Evolutionary conservation across 1,284 basidiomycete genomes (phyloP), one percentile per base, ranked within the genome.

Genomic region (Moesziomyces antarcticus): DNA sequence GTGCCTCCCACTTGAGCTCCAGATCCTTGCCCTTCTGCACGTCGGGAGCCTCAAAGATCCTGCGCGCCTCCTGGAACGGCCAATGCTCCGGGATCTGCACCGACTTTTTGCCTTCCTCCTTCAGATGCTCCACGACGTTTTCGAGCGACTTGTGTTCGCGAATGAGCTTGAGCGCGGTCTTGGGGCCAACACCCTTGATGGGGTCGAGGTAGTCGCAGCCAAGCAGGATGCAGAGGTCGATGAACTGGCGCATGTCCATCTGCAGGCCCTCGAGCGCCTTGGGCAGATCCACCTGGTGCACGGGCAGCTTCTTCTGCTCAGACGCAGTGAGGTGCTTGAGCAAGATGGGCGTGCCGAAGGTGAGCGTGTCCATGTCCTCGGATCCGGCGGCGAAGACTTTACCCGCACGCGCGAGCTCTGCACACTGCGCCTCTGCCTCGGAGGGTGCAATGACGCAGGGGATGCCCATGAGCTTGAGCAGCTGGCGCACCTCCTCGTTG

Each of bases 331-430:
- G 89, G 85, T 98, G 96, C 49, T 96, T 93, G 74, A 93, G 91
- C 10, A 99, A 88, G 54, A 97, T 91, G 0, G 96, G 95, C 1
- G 96, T 87, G 75, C 90, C 88, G 87, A 99, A 99, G 0, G 97
- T 99, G 45, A 99, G 89, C 3, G 97, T 99, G 81, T 99, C 97
- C 97, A 99, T 99, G 84, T 99, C 97, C 86, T 99, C 97, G 0
- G 94, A 97, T 7, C 97, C 97, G 5, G 95, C 95, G 0, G 93
- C 97, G 81, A 92, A 99, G 21, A 97, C 93, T 87, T 97, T 96
- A 58, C 94, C 95, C 10, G 93, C 94, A 30, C 94, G 89, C 16
- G 94, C 94, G 4, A 99, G 90, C 85, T 99, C 96, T 1, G 97
- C 97, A 78, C 97, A 99, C 83, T 99, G 97, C 0, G 97, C 97